Conservation (phyloP, 2,329 filamentous ascomycete genomes). For the Sclerotinia subarctica region DNA sequence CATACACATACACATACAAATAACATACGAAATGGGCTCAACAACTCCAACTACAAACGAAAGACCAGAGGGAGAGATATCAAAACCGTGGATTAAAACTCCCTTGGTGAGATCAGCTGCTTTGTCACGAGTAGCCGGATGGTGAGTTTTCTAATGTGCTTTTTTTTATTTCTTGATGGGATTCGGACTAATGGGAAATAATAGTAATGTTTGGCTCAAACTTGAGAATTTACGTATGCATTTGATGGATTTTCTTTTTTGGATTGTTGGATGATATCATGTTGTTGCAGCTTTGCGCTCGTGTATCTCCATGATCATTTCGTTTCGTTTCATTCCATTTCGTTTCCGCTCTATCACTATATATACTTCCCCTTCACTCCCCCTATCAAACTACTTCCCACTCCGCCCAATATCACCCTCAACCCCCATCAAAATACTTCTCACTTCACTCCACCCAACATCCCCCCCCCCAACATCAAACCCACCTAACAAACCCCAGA, state of each 20-base stretch:
- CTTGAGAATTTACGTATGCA: constrained; percentile 54
- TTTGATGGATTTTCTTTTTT: not conserved
- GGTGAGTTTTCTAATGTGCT: constrained; percentile 22
- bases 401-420: no score
- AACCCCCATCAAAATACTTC: no score
- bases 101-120: constrained; percentile 31
- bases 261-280: not conserved
- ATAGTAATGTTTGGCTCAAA: constrained; percentile 69
- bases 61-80: not conserved
- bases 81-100: constrained; percentile 31
- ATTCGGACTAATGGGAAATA: not conserved
- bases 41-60: not conserved
- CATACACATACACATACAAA: not conserved
- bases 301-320: constrained; percentile 50
- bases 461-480: not conserved
- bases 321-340: not conserved
- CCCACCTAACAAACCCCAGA: constrained; percentile 16
- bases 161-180: not conserved
- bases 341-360: not conserved
- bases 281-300: not conserved
- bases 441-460: no score
- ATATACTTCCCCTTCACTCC: not conserved
- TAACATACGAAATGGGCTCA: constrained; percentile 10
- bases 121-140: constrained; percentile 33
- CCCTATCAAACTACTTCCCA: no score